Evolutionary conservation across 352 stramenopile species (phyloP).

Genomic region (Pseudoperonospora humuli): DNA sequence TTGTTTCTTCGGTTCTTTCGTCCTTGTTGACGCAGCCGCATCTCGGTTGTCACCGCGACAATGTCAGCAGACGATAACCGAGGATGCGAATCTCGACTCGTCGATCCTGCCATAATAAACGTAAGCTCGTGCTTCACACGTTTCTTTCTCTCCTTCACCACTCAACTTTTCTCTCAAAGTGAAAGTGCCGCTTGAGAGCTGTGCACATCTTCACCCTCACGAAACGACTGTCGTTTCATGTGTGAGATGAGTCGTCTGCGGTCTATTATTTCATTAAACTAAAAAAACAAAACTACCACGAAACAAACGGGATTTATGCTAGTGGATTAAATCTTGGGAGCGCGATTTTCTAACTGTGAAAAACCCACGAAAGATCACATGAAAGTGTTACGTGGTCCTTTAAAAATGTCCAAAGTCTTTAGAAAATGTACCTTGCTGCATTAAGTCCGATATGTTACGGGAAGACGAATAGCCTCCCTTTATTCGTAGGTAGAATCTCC

Average conservation of each 20-base stretch:
- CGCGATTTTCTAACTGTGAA: too few relatives aligned
- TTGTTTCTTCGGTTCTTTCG: constrained; percentile 53
- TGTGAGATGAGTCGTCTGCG: neutral
- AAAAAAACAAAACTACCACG: too few relatives aligned
- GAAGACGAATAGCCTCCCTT: too few relatives aligned
- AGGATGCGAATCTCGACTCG: constrained; percentile 28
- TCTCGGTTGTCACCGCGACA: constrained; percentile 72
- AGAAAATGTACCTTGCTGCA: too few relatives aligned
- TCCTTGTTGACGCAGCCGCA: constrained; percentile 55
- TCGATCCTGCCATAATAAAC: constrained; percentile 21
- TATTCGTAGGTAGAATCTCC: too few relatives aligned
- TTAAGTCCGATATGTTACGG: too few relatives aligned
- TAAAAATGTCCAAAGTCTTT: too few relatives aligned
- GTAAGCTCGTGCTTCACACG: constrained; percentile 3
- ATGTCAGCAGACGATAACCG: constrained; percentile 77
- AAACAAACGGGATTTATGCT: too few relatives aligned
- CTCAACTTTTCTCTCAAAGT: constrained; percentile 16
- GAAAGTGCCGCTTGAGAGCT: constrained; percentile 16
- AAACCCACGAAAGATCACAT: too few relatives aligned
- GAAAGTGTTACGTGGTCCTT: too few relatives aligned
- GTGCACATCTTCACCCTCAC: constrained; percentile 8
- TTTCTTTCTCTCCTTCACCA: constrained; percentile 1
- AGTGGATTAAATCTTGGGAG: too few relatives aligned
- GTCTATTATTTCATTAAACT: too few relatives aligned
- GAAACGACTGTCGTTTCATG: constrained; percentile 22